Evolutionary conservation across 2,329 filamentous ascomycete genomes (phyloP).

Genomic region (Trichoderma brevicompactum): DNA sequence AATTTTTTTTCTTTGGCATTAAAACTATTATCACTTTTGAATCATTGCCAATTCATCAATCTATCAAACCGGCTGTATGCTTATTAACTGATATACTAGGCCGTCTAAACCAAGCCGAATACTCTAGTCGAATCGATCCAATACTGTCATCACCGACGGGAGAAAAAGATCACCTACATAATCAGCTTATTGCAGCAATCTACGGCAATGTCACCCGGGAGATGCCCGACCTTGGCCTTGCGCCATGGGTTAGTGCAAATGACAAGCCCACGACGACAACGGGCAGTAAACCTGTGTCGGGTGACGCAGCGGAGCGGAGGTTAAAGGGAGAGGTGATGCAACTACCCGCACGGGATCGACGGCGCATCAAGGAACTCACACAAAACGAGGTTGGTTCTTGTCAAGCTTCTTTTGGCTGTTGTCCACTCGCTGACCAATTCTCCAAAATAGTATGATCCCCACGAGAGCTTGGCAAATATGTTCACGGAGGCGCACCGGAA

Average conservation of each 20-base stretch:
- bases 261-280: conserved; percentile 64
- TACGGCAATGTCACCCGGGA: conserved; percentile 72
- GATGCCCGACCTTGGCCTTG: conserved; percentile 69
- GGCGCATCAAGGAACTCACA: conserved; percentile 67
- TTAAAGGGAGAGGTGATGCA: conserved; percentile 74
- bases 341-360: conserved; percentile 66
- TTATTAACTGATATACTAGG: conserved; percentile 47
- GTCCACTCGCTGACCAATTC: conserved; percentile 32
- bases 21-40: neutral
- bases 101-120: conserved; percentile 65
- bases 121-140: conserved; percentile 61
- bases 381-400: conserved; percentile 61
- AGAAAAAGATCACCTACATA: conserved; percentile 67
- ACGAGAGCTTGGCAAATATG: conserved; percentile 56
- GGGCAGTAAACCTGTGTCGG: conserved; percentile 65
- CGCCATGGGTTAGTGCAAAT: conserved; percentile 73
- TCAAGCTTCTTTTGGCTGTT: neutral
- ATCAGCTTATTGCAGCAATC: conserved; percentile 68
- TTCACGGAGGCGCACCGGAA: conserved; percentile 57
- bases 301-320: conserved; percentile 67
- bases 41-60: neutral
- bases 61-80: neutral
- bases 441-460: conserved; percentile 54
- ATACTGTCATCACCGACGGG: conserved; percentile 62
- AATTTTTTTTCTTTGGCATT: neutral